A percentile compares a stretch with the other conserved stretches of the same genome.
Conservation (phyloP, 108 stramenopile genomes). For the Skeletonema grethae region DNA sequence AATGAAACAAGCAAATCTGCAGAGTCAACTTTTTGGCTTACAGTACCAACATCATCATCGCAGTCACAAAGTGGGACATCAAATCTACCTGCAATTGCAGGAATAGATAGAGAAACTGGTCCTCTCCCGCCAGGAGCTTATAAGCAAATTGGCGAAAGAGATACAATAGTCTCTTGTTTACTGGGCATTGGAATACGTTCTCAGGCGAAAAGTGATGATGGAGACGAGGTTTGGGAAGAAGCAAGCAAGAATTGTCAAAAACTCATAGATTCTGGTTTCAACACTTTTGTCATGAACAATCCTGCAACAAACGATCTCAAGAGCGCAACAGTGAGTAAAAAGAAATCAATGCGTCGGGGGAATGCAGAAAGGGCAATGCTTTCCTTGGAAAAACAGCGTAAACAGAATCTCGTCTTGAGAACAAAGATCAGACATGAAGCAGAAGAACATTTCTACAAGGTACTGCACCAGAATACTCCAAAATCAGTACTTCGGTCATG, state of each 20-base stretch:
- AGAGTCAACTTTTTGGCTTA: constrained; percentile 43
- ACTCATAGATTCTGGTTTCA: constrained; percentile 73
- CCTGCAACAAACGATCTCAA: constrained; percentile 1
- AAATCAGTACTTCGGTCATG: constrained; percentile 50
- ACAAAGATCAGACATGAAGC: constrained; percentile 29
- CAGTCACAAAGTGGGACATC: constrained; percentile 7
- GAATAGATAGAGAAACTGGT: constrained; percentile 32
- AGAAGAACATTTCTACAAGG: constrained; percentile 47
- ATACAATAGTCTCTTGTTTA: constrained; percentile 15
- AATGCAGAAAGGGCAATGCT: background rate
- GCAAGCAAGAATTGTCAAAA: constrained; percentile 46
- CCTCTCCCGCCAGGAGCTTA: constrained; percentile 46
- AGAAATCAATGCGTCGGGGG: background rate
- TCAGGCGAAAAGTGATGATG: constrained; percentile 4
- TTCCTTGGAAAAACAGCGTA: constrained; percentile 6
- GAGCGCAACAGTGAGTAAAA: background rate
- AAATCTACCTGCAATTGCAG: constrained; percentile 25
- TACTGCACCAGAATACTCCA: constrained; percentile 55
- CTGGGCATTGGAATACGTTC: constrained; percentile 24
- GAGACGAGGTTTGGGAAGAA: constrained; percentile 31
- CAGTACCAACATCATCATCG: constrained; percentile 10
- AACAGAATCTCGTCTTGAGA: background rate
- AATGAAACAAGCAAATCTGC: constrained; percentile 30
- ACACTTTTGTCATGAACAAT: constrained; percentile 47
- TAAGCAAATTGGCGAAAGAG: constrained; percentile 12